These are phyloP conservation scores for Cordyceps farinosa DNA, from an alignment of 2,329 filamentous ascomycete species.

Conservation along the genomic window DNA sequence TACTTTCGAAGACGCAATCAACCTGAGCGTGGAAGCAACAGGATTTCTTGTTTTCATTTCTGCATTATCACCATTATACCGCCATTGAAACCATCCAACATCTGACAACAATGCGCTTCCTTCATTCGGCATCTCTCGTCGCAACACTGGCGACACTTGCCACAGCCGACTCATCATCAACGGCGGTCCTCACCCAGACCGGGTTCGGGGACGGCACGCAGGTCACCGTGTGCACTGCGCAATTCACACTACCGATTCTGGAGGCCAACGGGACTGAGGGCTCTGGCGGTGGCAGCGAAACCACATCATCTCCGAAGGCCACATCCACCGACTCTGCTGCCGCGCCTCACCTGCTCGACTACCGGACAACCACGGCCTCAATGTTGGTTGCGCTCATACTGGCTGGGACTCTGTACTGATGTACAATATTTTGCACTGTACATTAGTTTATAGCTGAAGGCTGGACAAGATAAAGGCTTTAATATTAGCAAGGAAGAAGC, in stretches of 20 bases:
- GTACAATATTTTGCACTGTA: background rate
- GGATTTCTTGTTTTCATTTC: too few species aligned
- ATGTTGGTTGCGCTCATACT: background rate
- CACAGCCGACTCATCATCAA: background rate
- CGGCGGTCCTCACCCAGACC: background rate
- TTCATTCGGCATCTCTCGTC: background rate
- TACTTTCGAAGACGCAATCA: too few species aligned
- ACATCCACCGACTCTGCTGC: background rate
- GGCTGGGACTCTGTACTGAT: background rate
- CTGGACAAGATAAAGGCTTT: too few species aligned
- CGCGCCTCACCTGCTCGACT: background rate
- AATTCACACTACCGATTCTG: background rate
- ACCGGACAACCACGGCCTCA: background rate
- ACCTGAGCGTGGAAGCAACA: too few species aligned
- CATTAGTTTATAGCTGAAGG: background rate
- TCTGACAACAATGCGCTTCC: background rate
- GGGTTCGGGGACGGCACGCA: background rate
- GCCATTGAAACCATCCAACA: too few species aligned
- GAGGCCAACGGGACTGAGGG: background rate
- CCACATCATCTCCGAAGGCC: background rate
- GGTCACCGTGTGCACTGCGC: background rate
- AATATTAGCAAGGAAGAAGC: too few species aligned
- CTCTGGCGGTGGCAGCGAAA: background rate
- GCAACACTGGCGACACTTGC: background rate
- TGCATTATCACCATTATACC: too few species aligned